These are phyloP conservation scores for Juncus effusus DNA, from an alignment of 176 grass and related monocot species.

Conservation along the genomic window DNA sequence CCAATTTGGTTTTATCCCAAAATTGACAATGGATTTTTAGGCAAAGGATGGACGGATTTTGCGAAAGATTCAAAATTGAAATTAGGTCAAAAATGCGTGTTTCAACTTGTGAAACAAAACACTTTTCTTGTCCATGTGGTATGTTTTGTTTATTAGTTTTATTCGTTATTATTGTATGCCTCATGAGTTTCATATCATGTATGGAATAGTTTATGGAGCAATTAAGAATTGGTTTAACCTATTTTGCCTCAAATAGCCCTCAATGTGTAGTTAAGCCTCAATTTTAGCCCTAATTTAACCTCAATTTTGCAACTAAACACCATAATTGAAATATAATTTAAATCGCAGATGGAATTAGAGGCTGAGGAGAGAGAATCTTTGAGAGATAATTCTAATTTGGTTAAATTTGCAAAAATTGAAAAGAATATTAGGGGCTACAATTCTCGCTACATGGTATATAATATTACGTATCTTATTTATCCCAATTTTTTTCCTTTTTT, in stretches of 20 bases:
- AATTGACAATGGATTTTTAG: neutral
- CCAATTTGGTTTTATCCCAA: neutral
- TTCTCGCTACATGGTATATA: slow-evolving; percentile 11
- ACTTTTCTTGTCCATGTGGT: neutral
- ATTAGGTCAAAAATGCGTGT: neutral
- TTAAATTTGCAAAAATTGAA: slow-evolving; percentile 9
- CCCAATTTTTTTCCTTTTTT: too few species aligned
- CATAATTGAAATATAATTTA: neutral
- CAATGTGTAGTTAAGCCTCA: too few species aligned
- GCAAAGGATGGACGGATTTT: neutral
- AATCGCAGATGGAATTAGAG: neutral
- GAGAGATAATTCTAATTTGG: slow-evolving; percentile 7
- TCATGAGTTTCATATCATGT: too few species aligned
- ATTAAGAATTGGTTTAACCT: too few species aligned
- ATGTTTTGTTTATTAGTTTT: slow-evolving; percentile 12
- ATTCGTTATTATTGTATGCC: neutral
- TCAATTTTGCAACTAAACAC: neutral
- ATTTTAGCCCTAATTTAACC: neutral
- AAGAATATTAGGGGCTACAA: neutral
- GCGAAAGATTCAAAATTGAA: neutral
- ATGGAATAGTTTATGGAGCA: too few species aligned
- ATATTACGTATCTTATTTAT: too few species aligned
- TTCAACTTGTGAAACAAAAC: neutral
- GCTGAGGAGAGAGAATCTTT: neutral
- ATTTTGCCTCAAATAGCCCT: too few species aligned